Base-by-base conservation (phyloP, 768 basidiomycete species). In the Lactifluus subvellereus region DNA sequence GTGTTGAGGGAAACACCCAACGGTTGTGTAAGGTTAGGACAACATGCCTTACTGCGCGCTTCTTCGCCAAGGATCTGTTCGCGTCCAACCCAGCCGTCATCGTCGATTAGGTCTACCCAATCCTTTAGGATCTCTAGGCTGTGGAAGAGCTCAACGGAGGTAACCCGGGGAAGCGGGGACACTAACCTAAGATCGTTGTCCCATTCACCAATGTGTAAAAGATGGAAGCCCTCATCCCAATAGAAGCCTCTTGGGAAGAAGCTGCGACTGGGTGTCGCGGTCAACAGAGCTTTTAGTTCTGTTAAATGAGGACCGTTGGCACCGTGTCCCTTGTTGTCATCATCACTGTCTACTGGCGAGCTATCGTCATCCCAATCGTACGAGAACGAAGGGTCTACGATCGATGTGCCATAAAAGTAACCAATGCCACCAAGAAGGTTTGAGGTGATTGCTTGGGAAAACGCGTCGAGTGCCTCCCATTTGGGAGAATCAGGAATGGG, bases 161-260 rank as follows among this genome's bases (percentile, higher is more conserved):
- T 16, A 27, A 20, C 3, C 13, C 22, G 4, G 16, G 22, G 4
- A 54, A 6, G 49, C 9, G 32, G 27, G 37, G 8, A 10, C 8
- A 60, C 70, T 54, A 62, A 85, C 86, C 85, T 86, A 59, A 97
- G 84, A 69, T 92, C 93, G 62, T 88, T 93, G 70, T 98, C 96
- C 89, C 90, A 95, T 69, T 87, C 85, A 18, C 93, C 93, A 50
- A 98, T 91, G 67, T 95, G 87, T 38, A 94, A 75, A 35, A 98
- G 75, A 74, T 98, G 95, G 79, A 98, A 98, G 1, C 95, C 95
- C 75, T 98, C 95, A 73, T 98, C 95, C 95, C 95, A 98, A 74
- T 98, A 98, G 75, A 98, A 98, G 18, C 95, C 95, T 72, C 95
- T 80, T 0, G 95, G 95, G 79, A 98, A 98, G 79, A 98, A 98